Base-by-base conservation (phyloP, 768 basidiomycete species). In the Nevesoporus exiguus region DNA sequence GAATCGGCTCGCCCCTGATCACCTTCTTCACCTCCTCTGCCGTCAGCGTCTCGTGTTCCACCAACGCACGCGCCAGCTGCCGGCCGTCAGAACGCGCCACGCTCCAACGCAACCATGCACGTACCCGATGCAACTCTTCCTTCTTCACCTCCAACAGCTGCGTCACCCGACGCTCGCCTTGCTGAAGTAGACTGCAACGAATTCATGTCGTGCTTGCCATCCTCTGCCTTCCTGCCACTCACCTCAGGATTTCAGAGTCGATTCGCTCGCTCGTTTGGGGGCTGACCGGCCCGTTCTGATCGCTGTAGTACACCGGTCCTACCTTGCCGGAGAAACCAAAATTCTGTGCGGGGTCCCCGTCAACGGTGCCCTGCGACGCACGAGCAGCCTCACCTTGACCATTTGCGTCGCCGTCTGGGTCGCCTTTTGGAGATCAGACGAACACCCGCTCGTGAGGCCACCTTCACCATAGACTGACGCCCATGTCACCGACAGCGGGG, bases 31-130 rank as follows among this genome's bases (percentile, higher is more conserved):
- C 95, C 71, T 99, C 93, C 10, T 90, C 86, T 37, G 82, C 76
- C 60, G 86, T 85, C 59, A 99, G 75, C 19, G 96, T 98, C 76
- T 99, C 96, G 71, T 96, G 88, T 69, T 98, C 94, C 13, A 99
- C 88, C 54, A 99, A 75, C 10, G 96, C 96, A 51, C 81, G 80
- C 2, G 96, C 95, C 37, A 98, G 83, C 93, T 94, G 59, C 30
- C 30, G 19, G 10, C 19, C 7, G 11, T 58, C 52, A 57, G 36
- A 29, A 15, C 14, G 0, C 21, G 14, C 27, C 10, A 36, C 25
- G 42, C 27, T 2, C 7, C n/a, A 22, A 51, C 15, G 29, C 42
- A 41, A 17, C 39, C 14, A 45, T 50, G 61, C 54, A 64, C 77
- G 51, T 71, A 88, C 88, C 72, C 75, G 78, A 70, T 94, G 88